Base-by-base conservation (phyloP, 148 eudicot genomes). In the Amaranthus hypochondriacus region DNA sequence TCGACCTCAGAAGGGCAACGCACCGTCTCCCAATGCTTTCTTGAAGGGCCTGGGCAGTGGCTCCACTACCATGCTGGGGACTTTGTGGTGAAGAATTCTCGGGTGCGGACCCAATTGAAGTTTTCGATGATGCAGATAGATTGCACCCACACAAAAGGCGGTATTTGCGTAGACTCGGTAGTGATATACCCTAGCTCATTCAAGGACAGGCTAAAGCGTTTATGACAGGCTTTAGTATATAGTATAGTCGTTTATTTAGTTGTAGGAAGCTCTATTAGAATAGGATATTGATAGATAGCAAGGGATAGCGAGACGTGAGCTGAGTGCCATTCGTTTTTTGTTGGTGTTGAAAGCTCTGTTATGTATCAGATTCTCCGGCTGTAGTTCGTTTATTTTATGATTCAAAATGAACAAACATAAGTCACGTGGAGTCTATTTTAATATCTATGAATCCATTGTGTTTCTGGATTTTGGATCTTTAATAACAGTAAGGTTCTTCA, bases 141-240 rank as follows among this genome's bases (percentile, higher is more conserved):
- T 72, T 91, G 97, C 79, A 91, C 97, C 0, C 97, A 91, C 73
- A 87, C 86, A 13, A 91, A 91, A 87, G 93, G 93, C 47, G 97
- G 97, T 62, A 77, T 91, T 2, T 86, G 88, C 76, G 71, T 91
- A 44, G 97, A 89, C 73, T 87, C 97, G 55, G 93, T 87, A 53
- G 79, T 81, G 15, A 83, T 91, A 62, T 87, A 78, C 83, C 97
- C 97, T 3, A 72, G 78, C 9, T 81, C 79, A 75, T 76, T 87
- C 62, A 80, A 69, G 71, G 86, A 81, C 82, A 84, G 92, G 80
- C 85, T 88, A 80, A 83, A 84, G 92, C 84, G 76, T 70, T 84
- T 89, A 84, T 86, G 75, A 79, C 21, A 62, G 72, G 80, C 76
- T 58, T 70, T 64, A 83, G 39, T 28, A 28, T 28, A 28, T 28